These are phyloP conservation scores for Oenanthe sinensis DNA, from an alignment of 129 eudicot genomes.

Conservation along the genomic window DNA sequence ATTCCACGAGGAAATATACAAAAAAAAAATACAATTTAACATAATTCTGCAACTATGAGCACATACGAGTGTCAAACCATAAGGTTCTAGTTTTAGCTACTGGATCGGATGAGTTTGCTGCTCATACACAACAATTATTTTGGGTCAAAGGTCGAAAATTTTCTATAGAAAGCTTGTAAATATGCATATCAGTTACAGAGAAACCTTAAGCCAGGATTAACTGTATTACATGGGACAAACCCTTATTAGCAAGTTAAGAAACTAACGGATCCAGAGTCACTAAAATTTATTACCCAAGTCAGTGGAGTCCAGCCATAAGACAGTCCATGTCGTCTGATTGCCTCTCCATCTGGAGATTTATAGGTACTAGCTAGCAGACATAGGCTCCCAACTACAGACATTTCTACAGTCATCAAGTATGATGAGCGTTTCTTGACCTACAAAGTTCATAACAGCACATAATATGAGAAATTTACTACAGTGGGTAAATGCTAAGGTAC, in stretches of 20 bases:
- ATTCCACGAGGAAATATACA: background rate
- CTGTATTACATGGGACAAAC: background rate
- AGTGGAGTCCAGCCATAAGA: constrained; percentile 86
- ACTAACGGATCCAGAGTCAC: background rate
- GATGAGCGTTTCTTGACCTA: constrained; percentile 90
- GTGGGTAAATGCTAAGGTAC: background rate
- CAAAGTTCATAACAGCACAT: constrained; percentile 1
- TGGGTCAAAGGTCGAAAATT: background rate
- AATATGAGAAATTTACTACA: background rate
- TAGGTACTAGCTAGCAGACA: constrained; percentile 76
- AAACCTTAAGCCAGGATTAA: background rate
- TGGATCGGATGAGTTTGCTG: background rate
- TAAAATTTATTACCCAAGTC: constrained; percentile 50
- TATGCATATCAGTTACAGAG: background rate
- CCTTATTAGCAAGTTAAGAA: background rate
- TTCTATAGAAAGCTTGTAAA: background rate
- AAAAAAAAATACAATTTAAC: background rate
- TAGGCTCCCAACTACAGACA: constrained; percentile 89
- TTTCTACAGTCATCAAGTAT: constrained; percentile 93
- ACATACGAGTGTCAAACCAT: background rate
- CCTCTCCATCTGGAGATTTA: constrained; percentile 91
- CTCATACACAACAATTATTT: background rate
- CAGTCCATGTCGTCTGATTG: constrained; percentile 72
- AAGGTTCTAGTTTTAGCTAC: constrained; percentile 1
- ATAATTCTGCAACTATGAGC: background rate